Evolutionary conservation across 495 filamentous ascomycete genomes (phyloP).

Genomic region (Aspergillus steynii): DNA sequence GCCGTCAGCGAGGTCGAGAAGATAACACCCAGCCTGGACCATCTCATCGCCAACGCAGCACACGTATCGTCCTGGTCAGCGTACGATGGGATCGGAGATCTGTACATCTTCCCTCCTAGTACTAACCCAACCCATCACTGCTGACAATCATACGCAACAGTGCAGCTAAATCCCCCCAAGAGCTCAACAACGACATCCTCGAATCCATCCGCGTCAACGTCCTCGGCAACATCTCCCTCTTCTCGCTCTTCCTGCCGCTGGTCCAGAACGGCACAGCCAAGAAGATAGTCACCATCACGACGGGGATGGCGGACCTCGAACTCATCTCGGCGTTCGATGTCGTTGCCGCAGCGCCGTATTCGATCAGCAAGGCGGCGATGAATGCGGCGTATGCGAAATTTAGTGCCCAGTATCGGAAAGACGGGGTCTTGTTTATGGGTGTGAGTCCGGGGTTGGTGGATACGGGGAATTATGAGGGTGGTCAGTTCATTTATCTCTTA

Average conservation of each 20-base stretch:
- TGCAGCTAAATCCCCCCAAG: slow-evolving; percentile 32
- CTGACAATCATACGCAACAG: slow-evolving; percentile 9
- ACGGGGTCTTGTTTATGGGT: neutral
- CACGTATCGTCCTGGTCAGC: neutral
- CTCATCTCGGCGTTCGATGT: neutral
- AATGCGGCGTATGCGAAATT: neutral
- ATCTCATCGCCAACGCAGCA: neutral
- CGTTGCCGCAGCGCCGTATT: neutral
- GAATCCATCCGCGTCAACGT: slow-evolving; percentile 37
- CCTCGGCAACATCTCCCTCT: slow-evolving; percentile 46
- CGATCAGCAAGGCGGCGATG: neutral
- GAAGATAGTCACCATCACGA: neutral
- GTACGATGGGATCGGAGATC: neutral
- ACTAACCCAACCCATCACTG: no score
- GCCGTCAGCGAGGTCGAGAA: neutral
- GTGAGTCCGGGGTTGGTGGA: neutral
- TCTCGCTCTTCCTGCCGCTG: slow-evolving; percentile 38
- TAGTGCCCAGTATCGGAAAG: neutral
- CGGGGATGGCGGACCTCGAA: neutral
- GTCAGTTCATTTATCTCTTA: no score
- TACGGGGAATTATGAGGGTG: neutral
- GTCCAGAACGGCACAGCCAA: neutral
- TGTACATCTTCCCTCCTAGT: slow-evolving; percentile 5
- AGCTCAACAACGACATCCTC: neutral
- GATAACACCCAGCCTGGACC: neutral